Conservation (phyloP, 2,329 filamentous ascomycete species). For the Neophaeococcomyces mojaviensis region DNA sequence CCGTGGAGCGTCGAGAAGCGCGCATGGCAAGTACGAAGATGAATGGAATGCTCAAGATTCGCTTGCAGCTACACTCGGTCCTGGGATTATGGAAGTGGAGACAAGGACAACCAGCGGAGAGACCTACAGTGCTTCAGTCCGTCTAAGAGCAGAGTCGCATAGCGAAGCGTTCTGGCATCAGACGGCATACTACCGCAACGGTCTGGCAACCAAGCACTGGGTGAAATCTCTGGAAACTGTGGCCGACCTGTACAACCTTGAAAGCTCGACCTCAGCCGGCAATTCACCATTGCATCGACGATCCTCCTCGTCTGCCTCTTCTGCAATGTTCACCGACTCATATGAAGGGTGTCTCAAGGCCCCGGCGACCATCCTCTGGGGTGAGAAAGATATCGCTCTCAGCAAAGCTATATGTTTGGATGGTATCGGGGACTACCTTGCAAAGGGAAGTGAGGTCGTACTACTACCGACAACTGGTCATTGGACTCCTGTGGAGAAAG, state of each 20-base stretch:
- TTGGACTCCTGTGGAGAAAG: conserved; percentile 45
- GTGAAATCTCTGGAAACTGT: conserved; percentile 45
- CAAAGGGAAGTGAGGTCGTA: conserved; percentile 43
- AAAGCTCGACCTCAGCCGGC: conserved; percentile 20
- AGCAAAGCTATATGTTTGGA: conserved; percentile 43
- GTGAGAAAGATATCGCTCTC: conserved; percentile 45
- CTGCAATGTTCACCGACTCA: conserved; percentile 35
- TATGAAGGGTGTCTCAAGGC: conserved; percentile 43
- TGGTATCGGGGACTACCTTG: conserved; percentile 46
- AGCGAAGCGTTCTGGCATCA: conserved; percentile 44
- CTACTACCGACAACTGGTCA: conserved; percentile 45
- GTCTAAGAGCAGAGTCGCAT: conserved; percentile 28
- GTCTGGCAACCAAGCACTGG: conserved; percentile 40
- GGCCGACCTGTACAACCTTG: conserved; percentile 39
- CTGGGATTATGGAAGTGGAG: conserved; percentile 39
- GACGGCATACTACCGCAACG: conserved; percentile 48
- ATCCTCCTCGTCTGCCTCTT: conserved; percentile 16
- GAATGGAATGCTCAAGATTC: conserved; percentile 37
- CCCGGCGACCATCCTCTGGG: conserved; percentile 48
- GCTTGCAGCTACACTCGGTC: conserved; percentile 47
- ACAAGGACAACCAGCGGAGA: conserved; percentile 25
- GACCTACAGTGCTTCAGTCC: conserved; percentile 36
- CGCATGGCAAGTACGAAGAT: conserved; percentile 29
- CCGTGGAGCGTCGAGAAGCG: conserved; percentile 33
- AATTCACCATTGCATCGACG: conserved; percentile 17